Base-by-base conservation (phyloP, 352 stramenopile genomes). In the Phytopythium oedochilum region DNA sequence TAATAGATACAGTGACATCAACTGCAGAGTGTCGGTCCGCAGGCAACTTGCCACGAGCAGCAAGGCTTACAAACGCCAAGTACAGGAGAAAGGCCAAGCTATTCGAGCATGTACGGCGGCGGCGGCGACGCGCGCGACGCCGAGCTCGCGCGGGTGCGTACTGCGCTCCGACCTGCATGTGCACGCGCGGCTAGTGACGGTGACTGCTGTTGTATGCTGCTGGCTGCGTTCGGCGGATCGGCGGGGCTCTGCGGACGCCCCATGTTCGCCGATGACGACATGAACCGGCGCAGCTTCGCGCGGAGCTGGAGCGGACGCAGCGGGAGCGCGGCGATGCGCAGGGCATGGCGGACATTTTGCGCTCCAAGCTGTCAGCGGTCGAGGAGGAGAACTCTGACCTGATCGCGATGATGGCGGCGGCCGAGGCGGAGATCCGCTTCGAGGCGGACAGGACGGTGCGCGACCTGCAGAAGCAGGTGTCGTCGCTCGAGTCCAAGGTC, bases 301-400 rank as follows among this genome's bases (percentile, higher is more conserved):
- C 70, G 28, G 45, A 66, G 20, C 44, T 91, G 18, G 60, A 59
- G 54, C 70, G 57, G 18, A 54, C 85, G n/a, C 50, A 82, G 55
- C 61, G 62, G 10, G 75, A 89, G 48, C 81, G 81, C 23, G 67
- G 78, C 8, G 64, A 88, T 31, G 68, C 61, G 23, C 62, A 71
- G 2, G 79, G 76, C 22, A 73, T 92, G 71, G 42, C 84, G 32
- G 64, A 80, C 51, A 74, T 90, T 18, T 39, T 88, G 38, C 59
- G 58, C 14, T 46, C 59, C 11, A 83, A 86, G 55, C 45, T 92
- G 22, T 40, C 53, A 6, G 70, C 81, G 23, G 66, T 47, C 10
- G 44, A 85, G 53, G 79, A 89, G 18, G 79, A 88, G 1, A 89
- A 82, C 48, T 89, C 83, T 32, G 69, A 92, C 36, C 58, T 92